Conservation (phyloP, 129 eudicot genomes). For the Escallonia rubra region DNA sequence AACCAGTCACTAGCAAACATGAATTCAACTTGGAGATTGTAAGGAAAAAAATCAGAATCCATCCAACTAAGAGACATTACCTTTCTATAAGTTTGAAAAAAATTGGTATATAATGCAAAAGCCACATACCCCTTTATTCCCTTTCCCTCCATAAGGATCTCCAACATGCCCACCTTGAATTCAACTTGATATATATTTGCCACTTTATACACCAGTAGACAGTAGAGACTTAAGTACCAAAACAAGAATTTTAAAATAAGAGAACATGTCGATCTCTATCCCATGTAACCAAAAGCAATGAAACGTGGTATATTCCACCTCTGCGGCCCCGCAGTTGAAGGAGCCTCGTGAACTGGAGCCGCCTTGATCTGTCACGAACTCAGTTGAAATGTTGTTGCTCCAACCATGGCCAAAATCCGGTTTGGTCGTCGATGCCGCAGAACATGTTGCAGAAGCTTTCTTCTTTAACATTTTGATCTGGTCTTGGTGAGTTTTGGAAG, state of each 20-base stretch:
- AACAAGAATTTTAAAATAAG: slow-evolving; percentile 32
- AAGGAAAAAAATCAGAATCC: neutral
- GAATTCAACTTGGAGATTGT: neutral
- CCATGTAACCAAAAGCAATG: too few species aligned
- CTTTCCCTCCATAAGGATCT: slow-evolving; percentile 32
- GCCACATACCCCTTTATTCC: slow-evolving; percentile 23
- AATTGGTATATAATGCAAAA: neutral
- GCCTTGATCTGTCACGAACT: neutral
- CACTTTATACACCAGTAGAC: slow-evolving; percentile 36
- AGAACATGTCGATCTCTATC: slow-evolving; percentile 14
- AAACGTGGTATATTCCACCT: too few species aligned
- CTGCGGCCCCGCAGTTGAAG: too few species aligned
- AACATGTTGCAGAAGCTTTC: slow-evolving; percentile 81
- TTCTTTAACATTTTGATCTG: slow-evolving; percentile 66
- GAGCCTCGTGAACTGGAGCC: too few species aligned
- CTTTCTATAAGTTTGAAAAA: neutral
- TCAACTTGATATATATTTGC: slow-evolving; percentile 32
- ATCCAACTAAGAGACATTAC: neutral
- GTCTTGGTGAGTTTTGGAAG: slow-evolving; percentile 52
- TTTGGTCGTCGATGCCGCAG: slow-evolving; percentile 80
- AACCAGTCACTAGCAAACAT: neutral
- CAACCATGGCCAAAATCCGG: slow-evolving; percentile 97
- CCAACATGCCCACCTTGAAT: slow-evolving; percentile 30
- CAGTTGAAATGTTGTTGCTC: slow-evolving; percentile 81
- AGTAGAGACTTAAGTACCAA: slow-evolving; percentile 22